Conservation (phyloP, 768 basidiomycete genomes). For the Clitopilus hobsonii region DNA sequence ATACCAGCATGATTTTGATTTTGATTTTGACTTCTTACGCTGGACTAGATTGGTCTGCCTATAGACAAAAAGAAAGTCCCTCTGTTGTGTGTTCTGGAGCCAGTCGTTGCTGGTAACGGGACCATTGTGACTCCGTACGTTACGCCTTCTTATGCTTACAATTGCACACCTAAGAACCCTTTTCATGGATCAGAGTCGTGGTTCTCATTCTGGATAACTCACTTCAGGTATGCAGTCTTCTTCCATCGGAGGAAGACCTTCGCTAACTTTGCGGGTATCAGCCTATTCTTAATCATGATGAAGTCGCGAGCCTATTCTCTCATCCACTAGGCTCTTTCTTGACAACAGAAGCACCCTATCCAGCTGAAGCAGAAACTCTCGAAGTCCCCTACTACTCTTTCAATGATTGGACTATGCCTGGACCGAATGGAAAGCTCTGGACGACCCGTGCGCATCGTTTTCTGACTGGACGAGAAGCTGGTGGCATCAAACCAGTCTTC, state of each 20-base stretch:
- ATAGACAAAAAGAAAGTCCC: constrained; percentile 65
- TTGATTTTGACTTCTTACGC: too few species aligned
- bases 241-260: neutral
- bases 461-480: constrained; percentile 80
- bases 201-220: constrained; percentile 80
- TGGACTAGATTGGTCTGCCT: constrained; percentile 74
- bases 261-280: too few species aligned
- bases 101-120: constrained; percentile 67
- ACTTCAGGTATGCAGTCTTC: constrained; percentile 46
- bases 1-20: too few species aligned
- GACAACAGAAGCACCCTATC: constrained; percentile 51
- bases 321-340: constrained; percentile 79
- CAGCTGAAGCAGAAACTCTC: constrained; percentile 44
- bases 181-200: constrained; percentile 60
- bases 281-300: constrained; percentile 76
- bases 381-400: constrained; percentile 66
- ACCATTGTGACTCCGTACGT: constrained; percentile 83
- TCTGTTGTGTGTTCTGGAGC: constrained; percentile 72
- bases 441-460: constrained; percentile 67
- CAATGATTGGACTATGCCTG: constrained; percentile 45
- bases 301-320: constrained; percentile 81
- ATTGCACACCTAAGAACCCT: too few species aligned
- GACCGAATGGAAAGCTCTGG: constrained; percentile 30
- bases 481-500: constrained; percentile 84
- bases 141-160: too few species aligned